A percentile compares a stretch with the other conserved stretches of the same genome.
Conservation (phyloP, 2,329 filamentous ascomycete genomes). For the Hirsutella rhossiliensis region DNA sequence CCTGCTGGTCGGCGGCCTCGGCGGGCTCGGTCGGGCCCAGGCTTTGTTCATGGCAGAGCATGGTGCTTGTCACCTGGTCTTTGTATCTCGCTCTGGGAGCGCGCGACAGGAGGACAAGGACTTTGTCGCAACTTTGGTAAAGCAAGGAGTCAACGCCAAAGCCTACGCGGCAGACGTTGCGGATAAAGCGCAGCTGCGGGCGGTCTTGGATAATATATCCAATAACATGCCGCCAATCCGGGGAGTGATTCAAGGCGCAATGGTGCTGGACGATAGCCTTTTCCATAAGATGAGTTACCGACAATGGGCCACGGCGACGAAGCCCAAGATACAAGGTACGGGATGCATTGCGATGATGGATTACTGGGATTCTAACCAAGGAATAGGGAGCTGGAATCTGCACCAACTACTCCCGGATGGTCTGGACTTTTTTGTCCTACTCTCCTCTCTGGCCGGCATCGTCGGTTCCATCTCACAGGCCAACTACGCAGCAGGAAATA, state of each 20-base stretch:
- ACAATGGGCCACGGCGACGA: neutral
- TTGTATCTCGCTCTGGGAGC: constrained; percentile 1
- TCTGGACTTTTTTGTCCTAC: constrained; percentile 4
- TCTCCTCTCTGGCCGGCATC: constrained; percentile 3
- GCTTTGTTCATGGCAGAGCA: neutral
- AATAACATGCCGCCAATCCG: constrained; percentile 1
- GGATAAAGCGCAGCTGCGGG: neutral
- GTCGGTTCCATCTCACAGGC: constrained; percentile 1
- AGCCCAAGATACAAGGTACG: constrained; percentile 2
- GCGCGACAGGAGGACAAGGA: neutral
- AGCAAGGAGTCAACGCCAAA: neutral
- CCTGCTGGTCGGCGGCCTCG: neutral
- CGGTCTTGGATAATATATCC: neutral
- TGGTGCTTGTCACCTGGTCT: constrained; percentile 1
- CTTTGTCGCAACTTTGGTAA: neutral
- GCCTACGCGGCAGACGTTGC: constrained; percentile 1
- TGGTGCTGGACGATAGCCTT: constrained; percentile 1
- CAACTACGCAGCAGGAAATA: constrained; percentile 5
- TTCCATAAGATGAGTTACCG: neutral
- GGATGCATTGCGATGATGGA: no score
- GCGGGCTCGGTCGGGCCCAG: neutral
- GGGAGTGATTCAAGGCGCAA: constrained; percentile 2
- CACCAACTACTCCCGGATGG: neutral
- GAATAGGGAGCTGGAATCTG: constrained; percentile 1
- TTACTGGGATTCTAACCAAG: neutral